Evolutionary conservation across 176 grass and related monocot genomes (phyloP).

Genomic region (Oryza meyeriana): DNA sequence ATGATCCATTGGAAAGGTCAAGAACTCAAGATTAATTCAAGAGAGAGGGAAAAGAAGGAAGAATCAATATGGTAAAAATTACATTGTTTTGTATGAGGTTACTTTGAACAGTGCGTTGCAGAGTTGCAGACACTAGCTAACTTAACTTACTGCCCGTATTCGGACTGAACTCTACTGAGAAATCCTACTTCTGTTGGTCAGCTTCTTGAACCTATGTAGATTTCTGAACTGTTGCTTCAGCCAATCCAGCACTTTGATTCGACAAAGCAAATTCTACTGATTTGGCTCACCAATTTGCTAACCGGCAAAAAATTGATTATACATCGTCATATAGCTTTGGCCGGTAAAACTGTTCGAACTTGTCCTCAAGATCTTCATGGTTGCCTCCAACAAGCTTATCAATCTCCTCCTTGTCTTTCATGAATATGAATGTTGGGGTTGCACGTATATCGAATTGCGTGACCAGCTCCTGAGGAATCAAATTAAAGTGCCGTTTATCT

Average conservation of each 20-base stretch:
- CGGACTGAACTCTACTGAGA: slow-evolving; percentile 33
- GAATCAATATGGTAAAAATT: background rate
- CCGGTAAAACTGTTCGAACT: slow-evolving; percentile 39
- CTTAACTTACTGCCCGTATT: slow-evolving; percentile 30
- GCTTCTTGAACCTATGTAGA: slow-evolving; percentile 32
- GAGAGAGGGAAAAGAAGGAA: background rate
- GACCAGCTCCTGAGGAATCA: slow-evolving; percentile 55
- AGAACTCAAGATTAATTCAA: background rate
- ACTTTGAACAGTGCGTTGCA: slow-evolving; percentile 39
- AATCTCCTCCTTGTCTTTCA: slow-evolving; percentile 52
- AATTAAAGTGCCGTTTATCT: background rate
- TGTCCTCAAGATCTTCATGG: slow-evolving; percentile 58
- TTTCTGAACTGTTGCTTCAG: slow-evolving; percentile 1
- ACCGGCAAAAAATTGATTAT: background rate
- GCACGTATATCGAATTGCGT: slow-evolving; percentile 49
- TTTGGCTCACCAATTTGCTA: background rate
- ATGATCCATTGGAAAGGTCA: slow-evolving; percentile 2
- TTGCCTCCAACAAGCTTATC: slow-evolving; percentile 65
- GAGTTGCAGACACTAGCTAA: slow-evolving; percentile 40
- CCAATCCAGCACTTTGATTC: slow-evolving; percentile 5
- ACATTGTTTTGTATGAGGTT: slow-evolving; percentile 24
- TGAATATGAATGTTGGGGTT: slow-evolving; percentile 80
- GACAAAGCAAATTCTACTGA: background rate
- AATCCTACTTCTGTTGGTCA: slow-evolving; percentile 42
- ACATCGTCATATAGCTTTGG: background rate